Percentiles rank a stretch among this genome's conserved stretches.
phyloP scores from a whole-genome alignment of 2,329 filamentous ascomycete species.

The Sporothrix pseudoabietina region DNA sequence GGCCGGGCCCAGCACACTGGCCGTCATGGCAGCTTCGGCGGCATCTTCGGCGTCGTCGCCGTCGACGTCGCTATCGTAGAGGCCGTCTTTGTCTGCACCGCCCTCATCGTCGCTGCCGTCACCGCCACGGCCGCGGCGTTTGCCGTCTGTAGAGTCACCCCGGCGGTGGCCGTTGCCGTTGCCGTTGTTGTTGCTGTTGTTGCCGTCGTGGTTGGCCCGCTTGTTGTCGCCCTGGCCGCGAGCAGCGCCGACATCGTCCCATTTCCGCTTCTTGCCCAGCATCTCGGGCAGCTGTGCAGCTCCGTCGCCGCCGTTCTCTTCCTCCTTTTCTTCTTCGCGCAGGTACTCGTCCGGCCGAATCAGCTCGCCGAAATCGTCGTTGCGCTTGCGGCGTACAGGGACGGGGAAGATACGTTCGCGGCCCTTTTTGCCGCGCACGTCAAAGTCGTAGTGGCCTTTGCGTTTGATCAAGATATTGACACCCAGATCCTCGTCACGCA shows the following conservation, averaged over 20 bases:
- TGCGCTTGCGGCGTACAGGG: slow-evolving; percentile 73
- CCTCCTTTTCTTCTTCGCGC: slow-evolving; percentile 78
- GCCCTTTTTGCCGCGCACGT: slow-evolving; percentile 87
- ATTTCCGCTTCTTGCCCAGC: slow-evolving; percentile 90
- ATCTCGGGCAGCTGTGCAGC: slow-evolving; percentile 51
- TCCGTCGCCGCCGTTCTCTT: slow-evolving; percentile 52
- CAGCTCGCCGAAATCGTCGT: slow-evolving; percentile 90
- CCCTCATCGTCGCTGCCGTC: slow-evolving; percentile 15
- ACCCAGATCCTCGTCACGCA: slow-evolving; percentile 87
- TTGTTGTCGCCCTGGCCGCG: slow-evolving; percentile 48
- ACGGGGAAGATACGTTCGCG: slow-evolving; percentile 91
- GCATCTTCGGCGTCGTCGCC: slow-evolving; percentile 61
- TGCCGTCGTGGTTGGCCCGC: slow-evolving; percentile 54
- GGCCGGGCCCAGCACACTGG: slow-evolving; percentile 64
- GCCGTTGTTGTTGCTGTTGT: neutral
- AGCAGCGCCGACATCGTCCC: slow-evolving; percentile 67
- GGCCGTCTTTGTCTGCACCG: neutral
- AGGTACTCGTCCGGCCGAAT: slow-evolving; percentile 94
- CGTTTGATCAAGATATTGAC: slow-evolving; percentile 87
- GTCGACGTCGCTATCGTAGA: slow-evolving; percentile 51
- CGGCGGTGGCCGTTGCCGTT: slow-evolving; percentile 34
- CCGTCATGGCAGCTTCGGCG: slow-evolving; percentile 54
- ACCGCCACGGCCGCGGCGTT: slow-evolving; percentile 12
- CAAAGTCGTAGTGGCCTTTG: slow-evolving; percentile 90
- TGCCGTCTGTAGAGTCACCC: neutral